Conservation (phyloP, 805 yeast species). For the Sugiyamaella floridensis region DNA sequence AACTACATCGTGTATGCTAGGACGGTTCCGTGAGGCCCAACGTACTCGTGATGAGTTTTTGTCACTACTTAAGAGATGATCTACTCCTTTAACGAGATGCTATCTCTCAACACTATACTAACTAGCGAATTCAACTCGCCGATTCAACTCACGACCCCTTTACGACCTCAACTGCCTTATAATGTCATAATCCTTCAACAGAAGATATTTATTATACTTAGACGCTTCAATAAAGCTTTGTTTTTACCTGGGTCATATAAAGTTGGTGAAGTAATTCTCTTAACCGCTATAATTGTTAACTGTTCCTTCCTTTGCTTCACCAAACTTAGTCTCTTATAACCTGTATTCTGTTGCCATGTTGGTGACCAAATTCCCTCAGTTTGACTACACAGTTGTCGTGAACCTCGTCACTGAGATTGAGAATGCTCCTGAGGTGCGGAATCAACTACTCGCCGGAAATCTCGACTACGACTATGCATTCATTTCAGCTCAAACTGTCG, state of each 20-base stretch:
- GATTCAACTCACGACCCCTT: slow-evolving; percentile 12
- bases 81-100: not conserved
- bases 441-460: slow-evolving; percentile 40
- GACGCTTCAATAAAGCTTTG: not conserved
- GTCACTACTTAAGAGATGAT: slow-evolving; percentile 45
- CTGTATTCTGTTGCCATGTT: slow-evolving; percentile 1
- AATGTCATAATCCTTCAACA: not conserved
- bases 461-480: slow-evolving; percentile 53
- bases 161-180: slow-evolving; percentile 1
- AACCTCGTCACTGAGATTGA: slow-evolving; percentile 42
- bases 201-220: not conserved
- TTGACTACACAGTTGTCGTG: slow-evolving; percentile 31
- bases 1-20: slow-evolving; percentile 94
- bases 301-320: not conserved
- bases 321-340: not conserved
- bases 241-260: no score
- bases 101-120: not conserved
- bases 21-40: slow-evolving; percentile 88
- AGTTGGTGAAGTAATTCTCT: no score
- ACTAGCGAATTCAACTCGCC: not conserved
- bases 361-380: slow-evolving; percentile 39
- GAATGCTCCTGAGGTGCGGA: slow-evolving; percentile 40
- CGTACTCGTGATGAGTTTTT: slow-evolving; percentile 95
- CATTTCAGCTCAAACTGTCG: slow-evolving; percentile 50
- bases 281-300: not conserved